Conservation (phyloP, 2,329 filamentous ascomycete genomes). For the Grosmannia huntii region DNA sequence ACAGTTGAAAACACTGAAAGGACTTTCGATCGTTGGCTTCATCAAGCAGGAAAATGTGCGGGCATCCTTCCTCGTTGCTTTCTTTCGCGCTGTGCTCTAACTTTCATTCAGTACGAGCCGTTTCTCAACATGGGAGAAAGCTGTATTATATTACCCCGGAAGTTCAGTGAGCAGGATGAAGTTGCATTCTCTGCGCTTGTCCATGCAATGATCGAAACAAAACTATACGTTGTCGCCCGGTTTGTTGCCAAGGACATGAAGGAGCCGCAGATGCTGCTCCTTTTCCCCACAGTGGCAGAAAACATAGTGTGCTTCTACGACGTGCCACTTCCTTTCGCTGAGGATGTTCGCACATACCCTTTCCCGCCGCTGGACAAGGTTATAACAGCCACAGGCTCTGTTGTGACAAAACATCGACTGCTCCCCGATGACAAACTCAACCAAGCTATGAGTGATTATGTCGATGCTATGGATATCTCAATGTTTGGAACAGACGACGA, state of each 20-base stretch:
- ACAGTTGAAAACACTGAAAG: constrained; percentile 64
- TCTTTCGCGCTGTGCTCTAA: neutral
- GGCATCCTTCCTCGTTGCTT: constrained; percentile 1
- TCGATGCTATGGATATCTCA: constrained; percentile 85
- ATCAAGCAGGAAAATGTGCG: constrained; percentile 56
- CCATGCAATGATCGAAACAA: constrained; percentile 72
- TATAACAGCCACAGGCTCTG: constrained; percentile 72
- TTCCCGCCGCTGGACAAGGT: constrained; percentile 86
- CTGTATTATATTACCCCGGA: constrained; percentile 64
- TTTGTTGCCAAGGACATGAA: constrained; percentile 76
- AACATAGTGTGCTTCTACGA: constrained; percentile 81
- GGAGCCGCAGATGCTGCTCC: constrained; percentile 61
- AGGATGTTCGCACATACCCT: constrained; percentile 80
- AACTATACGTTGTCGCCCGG: constrained; percentile 75
- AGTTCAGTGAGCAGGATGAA: constrained; percentile 66
- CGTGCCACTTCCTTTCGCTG: constrained; percentile 79
- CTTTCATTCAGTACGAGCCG: constrained; percentile 54
- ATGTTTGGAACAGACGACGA: constrained; percentile 59
- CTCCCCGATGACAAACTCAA: constrained; percentile 64
- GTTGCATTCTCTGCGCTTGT: constrained; percentile 82
- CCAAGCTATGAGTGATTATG: constrained; percentile 77
- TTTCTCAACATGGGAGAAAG: constrained; percentile 77
- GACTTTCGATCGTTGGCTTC: constrained; percentile 78
- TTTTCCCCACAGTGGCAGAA: constrained; percentile 67
- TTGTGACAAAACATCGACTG: constrained; percentile 69